Conservation (phyloP, 2,329 filamentous ascomycete species). For the Cladophialophora carrionii region DNA sequence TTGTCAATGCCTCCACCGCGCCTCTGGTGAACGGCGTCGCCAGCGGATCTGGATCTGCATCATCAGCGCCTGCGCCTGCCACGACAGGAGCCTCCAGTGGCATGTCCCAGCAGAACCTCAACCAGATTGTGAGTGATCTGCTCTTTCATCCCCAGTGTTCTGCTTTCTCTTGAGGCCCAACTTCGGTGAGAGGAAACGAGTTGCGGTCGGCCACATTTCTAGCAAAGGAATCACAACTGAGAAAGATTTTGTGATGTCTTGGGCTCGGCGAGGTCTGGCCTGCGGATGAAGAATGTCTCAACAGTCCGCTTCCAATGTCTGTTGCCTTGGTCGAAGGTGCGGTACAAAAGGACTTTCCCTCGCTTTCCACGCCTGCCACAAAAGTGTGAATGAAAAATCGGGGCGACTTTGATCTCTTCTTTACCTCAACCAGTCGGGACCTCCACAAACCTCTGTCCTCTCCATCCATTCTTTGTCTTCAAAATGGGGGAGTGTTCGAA, state of each 20-base stretch:
- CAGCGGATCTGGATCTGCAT: constrained; percentile 45
- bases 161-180: background rate
- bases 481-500: background rate
- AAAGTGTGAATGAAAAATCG: background rate
- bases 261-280: background rate
- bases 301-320: background rate
- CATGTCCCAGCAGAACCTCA: constrained; percentile 85
- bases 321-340: background rate
- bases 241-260: background rate
- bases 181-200: background rate
- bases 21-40: constrained; percentile 35
- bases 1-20: constrained; percentile 45
- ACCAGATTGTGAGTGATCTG: constrained; percentile 79
- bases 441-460: background rate
- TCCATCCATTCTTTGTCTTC: background rate
- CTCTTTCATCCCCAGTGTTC: background rate
- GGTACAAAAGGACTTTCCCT: background rate
- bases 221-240: background rate
- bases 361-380: background rate
- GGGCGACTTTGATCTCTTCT: background rate
- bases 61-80: constrained; percentile 35
- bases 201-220: background rate
- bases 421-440: background rate
- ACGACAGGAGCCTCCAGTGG: constrained; percentile 41
- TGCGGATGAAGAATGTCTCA: background rate